Conservation (phyloP, 2,329 filamentous ascomycete genomes). For the Botryotinia calthae region DNA sequence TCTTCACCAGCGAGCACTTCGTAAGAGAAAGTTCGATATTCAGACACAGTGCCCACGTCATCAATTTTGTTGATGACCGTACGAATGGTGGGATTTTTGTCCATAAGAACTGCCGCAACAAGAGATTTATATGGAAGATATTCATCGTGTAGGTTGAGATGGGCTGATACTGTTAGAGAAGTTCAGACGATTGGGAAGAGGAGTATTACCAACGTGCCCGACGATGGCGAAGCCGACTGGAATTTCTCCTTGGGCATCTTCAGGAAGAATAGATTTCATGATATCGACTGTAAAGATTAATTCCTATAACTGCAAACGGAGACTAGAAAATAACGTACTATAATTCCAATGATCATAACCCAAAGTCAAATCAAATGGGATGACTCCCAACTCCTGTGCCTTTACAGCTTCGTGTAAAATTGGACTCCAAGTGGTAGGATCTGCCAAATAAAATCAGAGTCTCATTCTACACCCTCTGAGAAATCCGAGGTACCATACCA, state of each 20-base stretch:
- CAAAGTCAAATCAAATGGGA: constrained; percentile 73
- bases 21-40: constrained; percentile 89
- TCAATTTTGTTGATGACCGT: constrained; percentile 97
- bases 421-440: constrained; percentile 72
- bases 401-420: constrained; percentile 67
- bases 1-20: constrained; percentile 81
- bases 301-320: background rate
- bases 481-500: constrained; percentile 39
- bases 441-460: constrained; percentile 41
- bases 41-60: constrained; percentile 78
- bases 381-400: constrained; percentile 64
- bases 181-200: background rate
- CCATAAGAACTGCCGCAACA: constrained; percentile 79
- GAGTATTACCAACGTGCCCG: constrained; percentile 71
- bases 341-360: constrained; percentile 87
- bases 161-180: constrained; percentile 52
- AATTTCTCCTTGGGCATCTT: constrained; percentile 75
- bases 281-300: constrained; percentile 55
- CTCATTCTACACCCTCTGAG: background rate
- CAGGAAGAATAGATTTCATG: constrained; percentile 75
- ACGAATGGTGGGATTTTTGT: constrained; percentile 78
- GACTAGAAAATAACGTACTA: constrained; percentile 48
- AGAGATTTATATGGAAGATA: constrained; percentile 84
- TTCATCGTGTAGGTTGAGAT: constrained; percentile 81
- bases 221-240: constrained; percentile 85